Evolutionary conservation across 371 early-diverging fungal species (phyloP).

Genomic region (Mucor piriformis): DNA sequence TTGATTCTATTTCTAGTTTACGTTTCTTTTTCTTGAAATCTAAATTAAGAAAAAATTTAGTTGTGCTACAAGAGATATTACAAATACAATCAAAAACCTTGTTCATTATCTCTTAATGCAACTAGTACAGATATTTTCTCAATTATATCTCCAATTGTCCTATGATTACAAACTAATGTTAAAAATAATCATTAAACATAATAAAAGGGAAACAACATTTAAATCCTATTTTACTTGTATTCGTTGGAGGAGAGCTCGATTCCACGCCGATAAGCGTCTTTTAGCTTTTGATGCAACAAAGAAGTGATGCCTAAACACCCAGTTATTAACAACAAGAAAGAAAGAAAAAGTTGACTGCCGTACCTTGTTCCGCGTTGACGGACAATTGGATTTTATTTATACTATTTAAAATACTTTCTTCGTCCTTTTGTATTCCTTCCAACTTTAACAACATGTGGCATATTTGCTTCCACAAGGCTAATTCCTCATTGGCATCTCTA

Average conservation of each 20-base stretch:
- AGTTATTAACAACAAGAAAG: background rate
- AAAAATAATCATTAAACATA: constrained; percentile 2
- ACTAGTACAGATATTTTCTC: constrained; percentile 58
- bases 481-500: constrained; percentile 49
- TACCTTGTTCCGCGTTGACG: constrained; percentile 47
- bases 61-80: too few relatives aligned
- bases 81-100: constrained; percentile 9
- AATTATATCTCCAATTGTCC: constrained; percentile 56
- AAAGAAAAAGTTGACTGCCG: too few relatives aligned
- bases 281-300: constrained; percentile 34
- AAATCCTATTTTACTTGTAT: constrained; percentile 26
- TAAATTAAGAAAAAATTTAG: constrained; percentile 17
- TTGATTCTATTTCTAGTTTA: constrained; percentile 56
- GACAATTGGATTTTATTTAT: constrained; percentile 47
- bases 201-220: too few relatives aligned
- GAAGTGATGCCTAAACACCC: constrained; percentile 26
- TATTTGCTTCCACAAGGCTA: constrained; percentile 52
- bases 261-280: constrained; percentile 43
- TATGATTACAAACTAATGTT: constrained; percentile 41
- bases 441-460: constrained; percentile 49
- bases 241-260: constrained; percentile 43
- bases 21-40: constrained; percentile 66
- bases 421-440: constrained; percentile 51
- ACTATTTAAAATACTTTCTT: constrained; percentile 35
- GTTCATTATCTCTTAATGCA: constrained; percentile 56